Conservation (phyloP, 306 rosid species). For the Sophora flavescens region DNA sequence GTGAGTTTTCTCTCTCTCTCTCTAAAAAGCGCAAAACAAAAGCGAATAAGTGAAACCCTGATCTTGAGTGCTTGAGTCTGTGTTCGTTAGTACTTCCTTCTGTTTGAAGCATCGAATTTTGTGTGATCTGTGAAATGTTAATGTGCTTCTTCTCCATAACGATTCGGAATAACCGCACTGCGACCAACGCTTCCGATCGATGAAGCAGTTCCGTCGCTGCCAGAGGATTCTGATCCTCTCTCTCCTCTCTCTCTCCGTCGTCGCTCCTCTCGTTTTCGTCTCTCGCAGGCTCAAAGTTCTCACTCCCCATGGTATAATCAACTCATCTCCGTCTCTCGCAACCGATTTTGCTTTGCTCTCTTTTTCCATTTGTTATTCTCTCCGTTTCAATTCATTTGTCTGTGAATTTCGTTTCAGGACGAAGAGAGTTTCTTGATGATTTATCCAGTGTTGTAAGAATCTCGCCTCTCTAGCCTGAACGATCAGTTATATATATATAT, state of each 20-base stretch:
- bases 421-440: slow-evolving; percentile 72
- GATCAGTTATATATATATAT: too few species aligned
- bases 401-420: slow-evolving; percentile 60
- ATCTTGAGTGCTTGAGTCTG: background rate
- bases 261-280: slow-evolving; percentile 81
- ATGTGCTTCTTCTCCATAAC: slow-evolving; percentile 44
- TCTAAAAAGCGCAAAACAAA: slow-evolving; percentile 34
- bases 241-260: slow-evolving; percentile 79
- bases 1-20: slow-evolving; percentile 39
- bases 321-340: background rate
- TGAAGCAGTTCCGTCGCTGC: slow-evolving; percentile 79
- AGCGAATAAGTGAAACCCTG: slow-evolving; percentile 35
- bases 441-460: slow-evolving; percentile 77
- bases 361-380: background rate
- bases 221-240: slow-evolving; percentile 94
- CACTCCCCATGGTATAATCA: slow-evolving; percentile 57
- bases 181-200: slow-evolving; percentile 57
- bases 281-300: slow-evolving; percentile 60
- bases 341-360: background rate
- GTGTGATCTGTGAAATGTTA: slow-evolving; percentile 48
- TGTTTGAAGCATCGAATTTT: slow-evolving; percentile 60
- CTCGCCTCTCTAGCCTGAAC: slow-evolving; percentile 40
- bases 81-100: slow-evolving; percentile 54
- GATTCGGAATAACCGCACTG: slow-evolving; percentile 36
- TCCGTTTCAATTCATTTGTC: slow-evolving; percentile 37